Base-by-base conservation (phyloP, 1,139 yeast genomes). In the Taphrina wiesneri region DNA sequence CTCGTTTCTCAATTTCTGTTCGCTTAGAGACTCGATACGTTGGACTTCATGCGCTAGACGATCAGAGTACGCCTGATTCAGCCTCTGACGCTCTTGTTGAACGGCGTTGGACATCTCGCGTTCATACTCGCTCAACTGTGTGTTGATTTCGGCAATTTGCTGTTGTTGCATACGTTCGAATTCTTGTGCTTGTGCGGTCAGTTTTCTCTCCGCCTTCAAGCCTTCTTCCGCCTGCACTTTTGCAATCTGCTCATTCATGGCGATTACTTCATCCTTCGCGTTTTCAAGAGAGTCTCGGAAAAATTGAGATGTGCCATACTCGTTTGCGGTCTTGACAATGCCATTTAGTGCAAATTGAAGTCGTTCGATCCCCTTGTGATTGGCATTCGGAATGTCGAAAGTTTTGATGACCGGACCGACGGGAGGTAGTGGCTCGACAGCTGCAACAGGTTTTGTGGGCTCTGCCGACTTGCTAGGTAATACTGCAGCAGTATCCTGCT, bases 1-100 rank as follows among this genome's bases (percentile, higher is more conserved):
- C 69, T 88, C 88, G 76, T 91, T 93, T 69, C 86, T 86, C 52
- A 93, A 92, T 69, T 90, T 89, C 66, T 86, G 82, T 54, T 85
- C 79, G 67, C 90, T 81, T n/a, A 86, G 84, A 71, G 84, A 81
- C 74, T 84, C 85, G 64, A 91, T 82, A 43, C 90, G 86, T 69
- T 84, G 83, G 67, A 92, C 80, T 76, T 92, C 97, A 39, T 81
- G 79, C 26, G 77, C 76, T 71, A 93, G 80, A 70, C 86, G 83
- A 60, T 79, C 78, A 69, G 84, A 81, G 75, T 87, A 87, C 71
- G 85, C 85, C 65, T 81, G 76, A 70, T 88, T 87, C 71, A 92
- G 81, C 70, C 83, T 83, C 65, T 80, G 75, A 73, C 88, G 87
- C 73, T 88, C 90, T 19, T 80, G 78, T 69, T 87, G 83, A 73